Base-by-base conservation (phyloP, 2,329 filamentous ascomycete species). In the Botryotinia convoluta region DNA sequence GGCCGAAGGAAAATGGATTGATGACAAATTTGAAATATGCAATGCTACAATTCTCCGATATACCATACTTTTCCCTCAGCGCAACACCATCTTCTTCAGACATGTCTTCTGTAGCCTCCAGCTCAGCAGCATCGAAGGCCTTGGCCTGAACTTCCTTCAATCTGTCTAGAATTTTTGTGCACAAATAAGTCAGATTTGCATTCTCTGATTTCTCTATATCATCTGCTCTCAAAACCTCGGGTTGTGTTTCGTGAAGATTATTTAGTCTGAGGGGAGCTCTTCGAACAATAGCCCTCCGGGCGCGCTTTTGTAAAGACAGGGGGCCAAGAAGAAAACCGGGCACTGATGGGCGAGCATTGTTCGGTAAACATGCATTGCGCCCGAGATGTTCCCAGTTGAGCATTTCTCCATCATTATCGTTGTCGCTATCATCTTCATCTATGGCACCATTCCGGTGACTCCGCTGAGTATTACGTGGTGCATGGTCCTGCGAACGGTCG, bases 361-460 rank as follows among this genome's bases (percentile, higher is more conserved):
- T 85, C 0, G 91, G 92, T 72, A 95, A 86, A 78, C 92, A 94
- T 0, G 93, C 94, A 74, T 89, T 89, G 20, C 89, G 89, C 4
- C 96, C 96, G 5, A 98, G 86, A 78, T 94, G 89, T 59, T 91
- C 89, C 96, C 96, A 99, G 79, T 97, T 93, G 80, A 95, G 87
- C 78, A 91, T 89, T 76, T 96, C 93, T 16, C 91, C 93, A 70
- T 91, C 89, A 54, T 93, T 90, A 2, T 86, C 89, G 1, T 89
- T 88, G 0, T 91, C 90, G 2, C 92, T 92, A 9, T 91, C 87
- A 16, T 89, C 85, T 82, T 81, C 39, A 60, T 44, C 51, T 8
- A 80, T 54, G 29, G 79, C 22, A 78, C 84, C 73, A 80, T 82
- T 75, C 75, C 83, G 78, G 67, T 81, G 79, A 60, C 29, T 68